Evolutionary conservation across 768 basidiomycete species (phyloP), one percentile per base, ranked within the genome.

Genomic region (Lactifluus subvellereus): DNA sequence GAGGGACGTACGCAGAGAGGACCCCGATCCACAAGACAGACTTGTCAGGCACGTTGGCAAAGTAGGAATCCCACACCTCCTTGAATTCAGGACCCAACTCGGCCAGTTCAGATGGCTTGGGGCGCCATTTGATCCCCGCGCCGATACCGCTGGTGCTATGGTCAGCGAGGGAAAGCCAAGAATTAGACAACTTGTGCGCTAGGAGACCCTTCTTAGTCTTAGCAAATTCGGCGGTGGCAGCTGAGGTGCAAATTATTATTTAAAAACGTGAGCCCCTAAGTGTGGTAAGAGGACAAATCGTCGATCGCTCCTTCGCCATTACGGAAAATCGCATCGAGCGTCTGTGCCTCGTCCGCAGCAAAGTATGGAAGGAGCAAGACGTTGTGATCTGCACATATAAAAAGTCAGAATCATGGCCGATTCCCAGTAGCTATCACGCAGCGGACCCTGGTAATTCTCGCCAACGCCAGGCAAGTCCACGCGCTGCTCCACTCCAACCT

Each of bases 161-260:
- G 16, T 57, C 27, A 57, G 32, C 9, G 4, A 42, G 4, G 20
- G 30, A 8, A 10, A 13, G 1, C 61, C 4, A 27, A 13, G 16
- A 6, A 69, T 76, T 53, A 66, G 84, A 77, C 2, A 35, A 85
- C 87, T 82, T 87, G 65, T 81, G 77, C 1, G 83, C 76, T 67
- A 87, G 74, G 47, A 81, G 68, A 2, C 84, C 84, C 37, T 69
- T 75, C 0, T 81, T 83, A 0, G 71, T 69, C 18, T 68, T 66
- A 9, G 69, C 60, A 72, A 74, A 81, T 47, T 77, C 71, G 20
- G 57, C 64, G 37, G 67, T 67, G 69, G 74, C 74, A 57, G 73
- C 77, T 79, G 40, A 27, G 33, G 30, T 35, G 0, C 11, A 45
- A 13, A 2, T 40, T 40, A 11, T 6, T 35, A 14, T 1, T 22